Percentiles rank a stretch among this genome's conserved stretches.
phyloP scores from a whole-genome alignment of 495 filamentous ascomycete species.

The Neurospora hispaniola region DNA sequence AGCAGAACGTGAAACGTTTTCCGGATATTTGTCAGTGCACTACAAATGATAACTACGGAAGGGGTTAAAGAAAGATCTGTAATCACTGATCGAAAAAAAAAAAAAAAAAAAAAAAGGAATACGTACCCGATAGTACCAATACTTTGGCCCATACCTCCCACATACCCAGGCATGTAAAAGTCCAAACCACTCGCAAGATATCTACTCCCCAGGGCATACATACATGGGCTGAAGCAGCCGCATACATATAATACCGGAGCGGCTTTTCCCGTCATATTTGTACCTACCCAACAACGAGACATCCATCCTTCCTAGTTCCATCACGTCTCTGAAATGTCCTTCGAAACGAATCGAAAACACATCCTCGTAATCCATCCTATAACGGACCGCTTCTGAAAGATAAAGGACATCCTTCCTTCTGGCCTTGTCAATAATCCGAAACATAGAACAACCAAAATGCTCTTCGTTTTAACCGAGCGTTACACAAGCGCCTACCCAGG shows the following conservation, averaged over 20 bases:
- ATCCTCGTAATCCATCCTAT: background rate
- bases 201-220: too few species aligned
- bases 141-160: too few species aligned
- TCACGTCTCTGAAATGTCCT: background rate
- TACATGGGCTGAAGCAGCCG: too few species aligned
- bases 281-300: background rate
- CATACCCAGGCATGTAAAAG: too few species aligned
- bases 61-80: background rate
- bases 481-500: background rate
- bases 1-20: background rate
- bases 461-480: background rate
- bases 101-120: background rate
- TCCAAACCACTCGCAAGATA: too few species aligned
- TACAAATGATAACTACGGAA: background rate
- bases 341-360: background rate
- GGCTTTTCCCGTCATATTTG: background rate
- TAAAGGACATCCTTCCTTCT: background rate
- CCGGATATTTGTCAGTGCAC: background rate
- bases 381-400: background rate
- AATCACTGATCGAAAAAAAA: background rate
- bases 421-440: background rate
- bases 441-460: background rate
- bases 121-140: background rate
- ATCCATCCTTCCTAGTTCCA: background rate
- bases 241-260: background rate